Conservation (phyloP, 371 early-diverging fungal species). For the Batkoa obscura region DNA sequence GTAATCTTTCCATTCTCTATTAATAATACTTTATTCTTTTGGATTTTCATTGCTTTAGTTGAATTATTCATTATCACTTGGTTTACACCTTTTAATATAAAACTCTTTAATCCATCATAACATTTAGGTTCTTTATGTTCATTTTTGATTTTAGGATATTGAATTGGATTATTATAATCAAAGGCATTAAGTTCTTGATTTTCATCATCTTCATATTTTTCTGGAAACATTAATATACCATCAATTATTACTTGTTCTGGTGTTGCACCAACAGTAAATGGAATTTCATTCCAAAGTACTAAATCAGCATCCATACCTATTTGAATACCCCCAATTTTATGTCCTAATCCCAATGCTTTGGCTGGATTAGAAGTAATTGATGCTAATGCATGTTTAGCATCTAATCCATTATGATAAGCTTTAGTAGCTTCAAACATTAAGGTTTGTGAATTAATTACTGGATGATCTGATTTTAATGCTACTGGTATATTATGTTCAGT, state of each 20-base stretch:
- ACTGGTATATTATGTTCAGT: conserved; percentile 50
- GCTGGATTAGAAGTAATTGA: conserved; percentile 61
- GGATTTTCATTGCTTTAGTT: no score
- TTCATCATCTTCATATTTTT: conserved; percentile 9
- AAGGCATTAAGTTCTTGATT: conserved; percentile 8
- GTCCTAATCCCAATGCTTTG: conserved; percentile 36
- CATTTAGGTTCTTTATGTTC: no score
- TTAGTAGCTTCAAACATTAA: conserved; percentile 59
- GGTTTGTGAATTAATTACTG: conserved; percentile 52
- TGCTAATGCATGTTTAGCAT: conserved; percentile 33
- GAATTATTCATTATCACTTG: no score
- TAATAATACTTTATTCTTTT: no score
- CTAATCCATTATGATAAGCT: conserved; percentile 54
- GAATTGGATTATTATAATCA: conserved; percentile 11
- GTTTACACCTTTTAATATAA: no score
- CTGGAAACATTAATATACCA: conserved; percentile 29
- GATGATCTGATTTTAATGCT: conserved; percentile 67
- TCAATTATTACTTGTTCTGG: conserved; percentile 60
- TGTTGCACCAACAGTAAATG: conserved; percentile 51
- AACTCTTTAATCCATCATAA: no score
- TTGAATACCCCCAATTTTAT: conserved; percentile 46
- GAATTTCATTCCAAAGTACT: conserved; percentile 50
- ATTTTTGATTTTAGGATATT: conserved; percentile 7
- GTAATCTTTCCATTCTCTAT: conserved; percentile 24
- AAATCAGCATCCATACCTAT: conserved; percentile 67